A percentile compares a stretch with the other conserved stretches of the same genome.
phyloP scores from a whole-genome alignment of 441 rosid species.

The Omphalea diandra region DNA sequence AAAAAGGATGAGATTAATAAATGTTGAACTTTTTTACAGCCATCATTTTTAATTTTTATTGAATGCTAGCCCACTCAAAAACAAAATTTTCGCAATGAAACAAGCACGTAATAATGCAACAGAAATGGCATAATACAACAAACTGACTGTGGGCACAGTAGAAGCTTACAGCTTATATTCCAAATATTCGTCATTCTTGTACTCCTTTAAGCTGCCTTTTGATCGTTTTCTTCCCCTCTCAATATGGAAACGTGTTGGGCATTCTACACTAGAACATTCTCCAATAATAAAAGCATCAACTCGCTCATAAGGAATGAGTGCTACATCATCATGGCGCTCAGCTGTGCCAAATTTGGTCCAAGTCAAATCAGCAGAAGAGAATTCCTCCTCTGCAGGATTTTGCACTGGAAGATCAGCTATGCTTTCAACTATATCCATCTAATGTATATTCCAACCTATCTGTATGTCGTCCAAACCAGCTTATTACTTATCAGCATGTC shows the following conservation, averaged over 20 bases:
- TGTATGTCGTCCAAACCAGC: conserved; percentile 6
- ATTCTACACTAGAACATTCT: conserved; percentile 79
- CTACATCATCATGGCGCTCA: conserved; percentile 82
- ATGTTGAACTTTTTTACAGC: neutral
- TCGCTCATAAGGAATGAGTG: conserved; percentile 71
- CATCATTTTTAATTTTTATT: neutral
- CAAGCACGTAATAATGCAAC: neutral
- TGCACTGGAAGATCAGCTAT: conserved; percentile 61
- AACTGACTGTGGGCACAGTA: neutral
- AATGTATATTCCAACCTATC: neutral
- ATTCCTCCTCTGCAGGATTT: conserved; percentile 70
- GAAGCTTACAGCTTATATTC: conserved; percentile 77
- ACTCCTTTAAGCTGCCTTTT: conserved; percentile 68
- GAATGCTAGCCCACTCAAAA: neutral
- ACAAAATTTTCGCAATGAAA: neutral
- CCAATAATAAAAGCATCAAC: conserved; percentile 85
- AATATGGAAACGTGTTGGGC: conserved; percentile 87
- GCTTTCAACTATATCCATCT: conserved; percentile 60
- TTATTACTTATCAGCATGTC: conserved; percentile 17
- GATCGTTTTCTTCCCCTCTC: conserved; percentile 80
- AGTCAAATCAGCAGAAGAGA: conserved; percentile 66
- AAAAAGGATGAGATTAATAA: neutral
- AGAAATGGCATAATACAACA: neutral
- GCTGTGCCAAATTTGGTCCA: conserved; percentile 87
- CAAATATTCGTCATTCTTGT: conserved; percentile 75